These are phyloP conservation scores for Sporothrix inflata DNA, from an alignment of 2,329 filamentous ascomycete species.

Conservation along the genomic window DNA sequence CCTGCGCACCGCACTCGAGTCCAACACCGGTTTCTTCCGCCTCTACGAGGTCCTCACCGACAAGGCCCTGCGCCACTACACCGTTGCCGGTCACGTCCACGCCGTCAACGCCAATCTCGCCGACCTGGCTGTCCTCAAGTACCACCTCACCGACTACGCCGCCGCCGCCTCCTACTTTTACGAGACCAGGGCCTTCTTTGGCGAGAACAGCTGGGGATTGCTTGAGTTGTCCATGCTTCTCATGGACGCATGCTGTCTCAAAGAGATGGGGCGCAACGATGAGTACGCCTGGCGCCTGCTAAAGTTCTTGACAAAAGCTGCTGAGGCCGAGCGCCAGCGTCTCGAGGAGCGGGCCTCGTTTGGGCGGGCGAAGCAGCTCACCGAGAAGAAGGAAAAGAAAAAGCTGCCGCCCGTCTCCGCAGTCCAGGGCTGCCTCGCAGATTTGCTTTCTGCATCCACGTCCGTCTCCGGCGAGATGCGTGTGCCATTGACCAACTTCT, in stretches of 20 bases:
- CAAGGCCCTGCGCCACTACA: slow-evolving; percentile 79
- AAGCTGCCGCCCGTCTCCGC: slow-evolving; percentile 37
- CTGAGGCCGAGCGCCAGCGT: slow-evolving; percentile 51
- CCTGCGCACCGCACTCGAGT: slow-evolving; percentile 64
- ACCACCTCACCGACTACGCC: slow-evolving; percentile 71
- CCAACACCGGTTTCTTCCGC: slow-evolving; percentile 65
- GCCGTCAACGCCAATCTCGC: slow-evolving; percentile 77
- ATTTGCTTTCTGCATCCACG: slow-evolving; percentile 52
- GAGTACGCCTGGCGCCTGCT: slow-evolving; percentile 79
- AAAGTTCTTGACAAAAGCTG: slow-evolving; percentile 71
- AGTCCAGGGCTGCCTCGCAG: slow-evolving; percentile 53
- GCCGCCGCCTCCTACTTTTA: slow-evolving; percentile 78
- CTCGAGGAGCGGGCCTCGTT: slow-evolving; percentile 46
- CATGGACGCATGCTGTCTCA: slow-evolving; percentile 82
- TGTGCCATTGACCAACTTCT: slow-evolving; percentile 73
- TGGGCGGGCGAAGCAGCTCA: slow-evolving; percentile 35
- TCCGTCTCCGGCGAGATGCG: slow-evolving; percentile 61
- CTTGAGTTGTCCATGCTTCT: slow-evolving; percentile 83
- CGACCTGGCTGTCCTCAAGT: slow-evolving; percentile 85
- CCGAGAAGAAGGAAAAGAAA: slow-evolving; percentile 11
- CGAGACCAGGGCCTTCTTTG: slow-evolving; percentile 77
- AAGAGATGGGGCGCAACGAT: slow-evolving; percentile 72
- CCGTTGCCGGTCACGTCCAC: slow-evolving; percentile 75
- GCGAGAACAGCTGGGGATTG: slow-evolving; percentile 74
- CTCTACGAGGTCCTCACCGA: slow-evolving; percentile 80